Percentiles rank a stretch among this genome's conserved stretches.
Conservation (phyloP, 2,329 filamentous ascomycete species). For the Aspergillus terreus region DNA sequence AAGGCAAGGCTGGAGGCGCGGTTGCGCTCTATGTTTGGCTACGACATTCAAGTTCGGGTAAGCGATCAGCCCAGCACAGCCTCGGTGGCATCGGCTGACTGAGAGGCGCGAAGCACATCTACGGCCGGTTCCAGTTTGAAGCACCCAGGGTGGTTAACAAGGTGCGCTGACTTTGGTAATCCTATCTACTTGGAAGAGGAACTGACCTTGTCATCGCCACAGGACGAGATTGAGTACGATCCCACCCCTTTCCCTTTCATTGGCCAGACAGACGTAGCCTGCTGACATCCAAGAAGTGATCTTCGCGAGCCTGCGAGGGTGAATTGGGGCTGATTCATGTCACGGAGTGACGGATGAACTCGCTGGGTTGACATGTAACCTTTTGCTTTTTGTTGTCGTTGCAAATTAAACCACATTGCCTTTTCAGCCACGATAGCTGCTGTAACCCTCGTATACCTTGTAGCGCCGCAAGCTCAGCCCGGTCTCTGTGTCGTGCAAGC, state of each 20-base stretch:
- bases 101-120: conserved; percentile 2
- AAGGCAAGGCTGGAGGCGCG: conserved; percentile 6
- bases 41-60: conserved; percentile 6
- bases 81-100: background rate
- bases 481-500: too few species aligned
- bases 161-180: conserved; percentile 2
- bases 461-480: too few species aligned
- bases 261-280: background rate
- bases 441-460: too few species aligned
- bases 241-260: background rate
- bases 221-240: conserved; percentile 11
- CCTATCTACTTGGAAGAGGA: background rate
- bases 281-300: conserved; percentile 3
- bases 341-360: background rate
- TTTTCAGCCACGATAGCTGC: too few species aligned
- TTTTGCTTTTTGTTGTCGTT: background rate
- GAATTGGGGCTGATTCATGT: background rate
- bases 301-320: conserved; percentile 4
- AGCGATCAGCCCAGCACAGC: background rate
- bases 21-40: conserved; percentile 5
- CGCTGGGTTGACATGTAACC: background rate
- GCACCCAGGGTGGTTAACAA: conserved; percentile 6
- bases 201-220: background rate
- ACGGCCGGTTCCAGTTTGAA: conserved; percentile 11
- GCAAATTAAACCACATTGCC: too few species aligned